phyloP scores from a whole-genome alignment of 208 protist genomes.

The Wallacemonas rigidus region DNA sequence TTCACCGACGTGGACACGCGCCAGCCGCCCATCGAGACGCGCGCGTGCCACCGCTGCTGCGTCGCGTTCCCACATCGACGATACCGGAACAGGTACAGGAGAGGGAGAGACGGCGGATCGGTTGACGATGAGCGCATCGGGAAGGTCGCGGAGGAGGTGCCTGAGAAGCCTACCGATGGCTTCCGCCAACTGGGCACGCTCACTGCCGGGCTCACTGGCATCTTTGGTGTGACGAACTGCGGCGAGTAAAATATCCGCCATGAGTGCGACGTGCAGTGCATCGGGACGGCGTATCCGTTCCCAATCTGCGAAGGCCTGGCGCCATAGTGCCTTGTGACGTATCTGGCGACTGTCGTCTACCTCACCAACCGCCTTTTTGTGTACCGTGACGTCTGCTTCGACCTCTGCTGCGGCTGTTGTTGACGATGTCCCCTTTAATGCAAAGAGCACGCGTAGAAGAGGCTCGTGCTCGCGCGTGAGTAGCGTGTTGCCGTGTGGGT shows the following conservation, averaged over 20 bases:
- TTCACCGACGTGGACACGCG: constrained; percentile 6
- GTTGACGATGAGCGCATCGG: background rate
- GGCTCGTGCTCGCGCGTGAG: constrained; percentile 8
- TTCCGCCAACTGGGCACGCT: background rate
- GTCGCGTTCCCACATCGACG: background rate
- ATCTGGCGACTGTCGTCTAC: no score
- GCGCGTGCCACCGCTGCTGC: background rate
- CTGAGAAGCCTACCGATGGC: background rate
- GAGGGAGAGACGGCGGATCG: background rate
- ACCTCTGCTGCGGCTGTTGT: background rate
- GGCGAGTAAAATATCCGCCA: constrained; percentile 31
- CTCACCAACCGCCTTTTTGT: no score
- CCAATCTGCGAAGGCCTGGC: constrained; percentile 31
- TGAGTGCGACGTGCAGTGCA: constrained; percentile 40
- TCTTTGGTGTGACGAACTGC: background rate
- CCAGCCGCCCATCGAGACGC: background rate
- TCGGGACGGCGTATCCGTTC: constrained; percentile 36
- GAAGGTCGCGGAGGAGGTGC: background rate
- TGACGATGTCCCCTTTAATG: background rate
- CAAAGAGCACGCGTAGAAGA: constrained; percentile 10
- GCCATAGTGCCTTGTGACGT: background rate
- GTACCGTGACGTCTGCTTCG: no score
- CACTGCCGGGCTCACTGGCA: background rate
- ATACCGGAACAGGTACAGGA: background rate
- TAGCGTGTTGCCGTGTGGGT: background rate